Evolutionary conservation across 2,329 filamentous ascomycete species (phyloP).

Genomic region (Emericellopsis atlantica): DNA sequence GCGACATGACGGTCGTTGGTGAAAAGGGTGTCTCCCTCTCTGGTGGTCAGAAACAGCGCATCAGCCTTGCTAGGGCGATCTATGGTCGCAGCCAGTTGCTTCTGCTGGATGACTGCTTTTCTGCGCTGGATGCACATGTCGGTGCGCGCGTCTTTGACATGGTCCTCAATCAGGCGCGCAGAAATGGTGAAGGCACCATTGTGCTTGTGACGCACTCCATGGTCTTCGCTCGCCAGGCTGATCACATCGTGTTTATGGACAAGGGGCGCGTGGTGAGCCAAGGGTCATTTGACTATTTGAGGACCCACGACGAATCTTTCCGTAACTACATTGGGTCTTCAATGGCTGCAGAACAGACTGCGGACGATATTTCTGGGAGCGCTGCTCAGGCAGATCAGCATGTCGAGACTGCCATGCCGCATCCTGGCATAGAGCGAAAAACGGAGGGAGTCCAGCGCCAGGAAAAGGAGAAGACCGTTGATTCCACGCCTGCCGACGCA

Average conservation of each 20-base stretch:
- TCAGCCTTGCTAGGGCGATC: conserved; percentile 77
- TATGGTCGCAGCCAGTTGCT: conserved; percentile 78
- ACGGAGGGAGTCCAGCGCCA: background rate
- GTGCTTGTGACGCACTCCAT: conserved; percentile 30
- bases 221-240: conserved; percentile 44
- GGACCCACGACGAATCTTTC: too few species aligned
- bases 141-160: conserved; percentile 7
- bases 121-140: conserved; percentile 32
- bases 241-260: conserved; percentile 56
- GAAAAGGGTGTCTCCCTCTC: conserved; percentile 87
- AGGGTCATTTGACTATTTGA: conserved; percentile 34
- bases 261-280: conserved; percentile 51
- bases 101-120: conserved; percentile 77
- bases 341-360: too few species aligned
- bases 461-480: too few species aligned
- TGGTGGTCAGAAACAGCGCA: conserved; percentile 84
- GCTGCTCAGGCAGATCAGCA: too few species aligned
- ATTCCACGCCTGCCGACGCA: too few species aligned
- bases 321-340: too few species aligned
- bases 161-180: conserved; percentile 7
- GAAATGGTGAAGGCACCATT: conserved; percentile 6
- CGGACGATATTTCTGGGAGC: too few species aligned
- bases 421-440: background rate
- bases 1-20: conserved; percentile 76
- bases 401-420: background rate